Base-by-base conservation (phyloP, 2,329 filamentous ascomycete genomes). In the Fusarium clavum region DNA sequence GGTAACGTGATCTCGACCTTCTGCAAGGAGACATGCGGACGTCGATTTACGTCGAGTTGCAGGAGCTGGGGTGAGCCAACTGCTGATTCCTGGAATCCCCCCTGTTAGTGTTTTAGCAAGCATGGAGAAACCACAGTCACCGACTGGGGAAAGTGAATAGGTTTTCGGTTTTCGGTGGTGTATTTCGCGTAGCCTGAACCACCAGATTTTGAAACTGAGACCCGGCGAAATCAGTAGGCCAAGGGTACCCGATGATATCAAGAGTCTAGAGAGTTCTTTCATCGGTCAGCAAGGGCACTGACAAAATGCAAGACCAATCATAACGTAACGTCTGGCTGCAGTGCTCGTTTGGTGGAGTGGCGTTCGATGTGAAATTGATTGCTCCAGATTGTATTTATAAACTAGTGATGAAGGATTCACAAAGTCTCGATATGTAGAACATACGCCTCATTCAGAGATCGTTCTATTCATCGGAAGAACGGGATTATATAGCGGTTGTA, bases 1-100 rank as follows among this genome's bases (percentile, higher is more conserved):
- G 57, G 65, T 75, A 75, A 75, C 73, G 73, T 75, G 73, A 75
- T 61, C 41, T 58, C 14, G 18, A 43, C 55, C 63, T 61, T 46
- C 73, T 74, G 73, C 67, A 72, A 70, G 64, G 61, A 58, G 62
- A 59, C 57, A 24, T 48, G 47, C 43, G 38, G 53, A 69, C 38
- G 55, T 59, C 43, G 27, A 53, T 47, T 56, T 49, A 69, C 29
- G 55, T 57, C 43, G 27, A 53, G 46, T 51, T 55, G 43, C 41
- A 57, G 48, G 60, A 61, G 44, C 57, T 30, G 22, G 48, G 57
- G 41, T 44, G 52, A 47, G 56, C 60, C 54, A 65, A 48, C 43
- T 47, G 46, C 53, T 51, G 64, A 48, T 45, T 61, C 40, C 56
- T 62, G 12, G 22, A 38, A 13, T 29, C 24, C 38, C 27, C 27